Conservation (phyloP, 495 filamentous ascomycete species). For the Cairneyella variabilis region DNA sequence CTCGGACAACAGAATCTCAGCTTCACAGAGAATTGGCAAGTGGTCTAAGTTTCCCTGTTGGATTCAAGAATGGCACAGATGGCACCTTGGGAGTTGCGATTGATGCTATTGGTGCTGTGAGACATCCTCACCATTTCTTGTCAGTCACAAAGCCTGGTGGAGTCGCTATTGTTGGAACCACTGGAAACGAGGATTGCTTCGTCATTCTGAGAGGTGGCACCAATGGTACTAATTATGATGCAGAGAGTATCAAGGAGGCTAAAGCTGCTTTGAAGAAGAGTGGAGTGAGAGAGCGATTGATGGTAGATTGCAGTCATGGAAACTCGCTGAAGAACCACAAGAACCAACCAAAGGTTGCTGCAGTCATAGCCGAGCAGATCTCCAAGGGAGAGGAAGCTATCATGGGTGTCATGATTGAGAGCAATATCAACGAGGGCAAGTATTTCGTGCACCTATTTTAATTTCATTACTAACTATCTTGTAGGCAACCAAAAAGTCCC, state of each 20-base stretch:
- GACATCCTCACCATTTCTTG: constrained; percentile 94
- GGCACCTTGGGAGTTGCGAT: constrained; percentile 86
- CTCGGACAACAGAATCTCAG: constrained; percentile 92
- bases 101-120: constrained; percentile 93
- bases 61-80: constrained; percentile 99
- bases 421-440: constrained; percentile 87
- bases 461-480: constrained; percentile 13
- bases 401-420: constrained; percentile 99
- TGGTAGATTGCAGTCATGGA: constrained; percentile 98
- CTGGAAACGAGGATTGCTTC: constrained; percentile 97
- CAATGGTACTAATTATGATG: constrained; percentile 90
- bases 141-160: constrained; percentile 97
- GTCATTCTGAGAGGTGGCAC: constrained; percentile 94
- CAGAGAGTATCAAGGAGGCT: constrained; percentile 71
- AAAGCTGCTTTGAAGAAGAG: constrained; percentile 65
- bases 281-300: constrained; percentile 69
- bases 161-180: constrained; percentile 91
- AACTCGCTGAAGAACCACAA: constrained; percentile 96
- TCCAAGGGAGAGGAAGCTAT: constrained; percentile 78
- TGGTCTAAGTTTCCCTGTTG: constrained; percentile 92
- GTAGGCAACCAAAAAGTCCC: constrained; percentile 89
- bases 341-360: constrained; percentile 95
- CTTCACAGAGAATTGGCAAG: constrained; percentile 93
- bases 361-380: constrained; percentile 77
- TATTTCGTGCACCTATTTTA: constrained; percentile 5